Conservation (phyloP, 495 filamentous ascomycete genomes). For the Hamigera avellanea region DNA sequence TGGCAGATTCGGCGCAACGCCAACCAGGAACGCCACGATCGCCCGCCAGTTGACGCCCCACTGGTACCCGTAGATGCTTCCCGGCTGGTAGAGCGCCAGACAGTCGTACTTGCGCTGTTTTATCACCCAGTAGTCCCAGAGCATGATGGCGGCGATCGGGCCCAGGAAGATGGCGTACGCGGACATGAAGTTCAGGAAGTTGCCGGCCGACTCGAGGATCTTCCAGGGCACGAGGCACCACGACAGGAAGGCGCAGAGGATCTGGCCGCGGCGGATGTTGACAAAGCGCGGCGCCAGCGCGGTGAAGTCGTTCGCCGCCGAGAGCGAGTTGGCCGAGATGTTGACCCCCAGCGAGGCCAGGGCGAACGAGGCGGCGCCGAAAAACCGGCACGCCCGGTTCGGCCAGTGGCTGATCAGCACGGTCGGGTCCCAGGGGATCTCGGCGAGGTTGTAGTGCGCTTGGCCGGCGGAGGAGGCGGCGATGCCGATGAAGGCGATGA, state of each 20-base stretch:
- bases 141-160: constrained; percentile 56
- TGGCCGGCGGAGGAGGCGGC: constrained; percentile 34
- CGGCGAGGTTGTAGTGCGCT: constrained; percentile 21
- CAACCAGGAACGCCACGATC: constrained; percentile 47
- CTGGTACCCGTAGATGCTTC: constrained; percentile 41
- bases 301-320: constrained; percentile 52
- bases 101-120: constrained; percentile 50
- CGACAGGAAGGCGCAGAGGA: constrained; percentile 45
- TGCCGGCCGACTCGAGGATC: constrained; percentile 46
- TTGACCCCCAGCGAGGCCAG: constrained; percentile 40
- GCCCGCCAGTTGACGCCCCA: constrained; percentile 57
- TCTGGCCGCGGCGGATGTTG: constrained; percentile 52
- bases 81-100: constrained; percentile 34
- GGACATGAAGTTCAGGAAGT: constrained; percentile 50
- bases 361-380: constrained; percentile 35
- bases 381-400: constrained; percentile 40
- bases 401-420: constrained; percentile 33
- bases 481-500: constrained; percentile 39
- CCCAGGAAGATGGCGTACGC: constrained; percentile 58
- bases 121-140: constrained; percentile 57
- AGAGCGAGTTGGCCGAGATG: constrained; percentile 55
- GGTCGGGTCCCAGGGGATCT: constrained; percentile 35
- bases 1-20: constrained; percentile 50
- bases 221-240: constrained; percentile 56
- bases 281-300: constrained; percentile 46